Base-by-base conservation (phyloP, 179 eudicot genomes). In the Spergularia azorica region DNA sequence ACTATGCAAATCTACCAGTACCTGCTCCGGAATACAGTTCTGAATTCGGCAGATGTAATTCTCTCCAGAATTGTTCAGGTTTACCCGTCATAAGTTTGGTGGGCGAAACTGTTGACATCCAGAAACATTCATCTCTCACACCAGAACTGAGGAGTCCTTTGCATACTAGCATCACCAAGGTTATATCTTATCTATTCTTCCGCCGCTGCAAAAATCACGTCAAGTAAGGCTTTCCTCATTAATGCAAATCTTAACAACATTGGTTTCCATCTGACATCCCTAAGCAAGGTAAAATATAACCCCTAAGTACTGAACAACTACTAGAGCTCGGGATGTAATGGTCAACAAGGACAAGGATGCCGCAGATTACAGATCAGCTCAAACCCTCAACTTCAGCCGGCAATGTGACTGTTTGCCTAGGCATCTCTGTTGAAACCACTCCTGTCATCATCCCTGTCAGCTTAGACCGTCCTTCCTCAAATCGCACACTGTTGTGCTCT, bases 371-470 rank as follows among this genome's bases (percentile, higher is more conserved):
- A 32, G 60, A 26, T 88, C 88, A 79, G 72, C 86, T 86, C 77
- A 79, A 69, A 66, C 91, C 83, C 82, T 78, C 86, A 18, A 86
- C 90, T 77, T 86, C 86, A 51, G 87, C 81, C 20, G 86, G 86
- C 61, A 86, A 74, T 54, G 85, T 51, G 72, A 86, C 78, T 46
- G 85, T 72, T 67, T 83, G 87, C 55, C 85, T 73, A 12, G 85
- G 79, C 64, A 81, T 76, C 66, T 78, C 86, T 66, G 65, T 77
- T 4, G 87, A 59, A 14, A 83, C 59, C 72, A 68, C 84, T 73
- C 85, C 90, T 13, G 82, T 70, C 76, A 73, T 83, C 80, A 80
- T 79, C 14, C 90, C 85, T 73, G 80, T 77, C 75, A 86, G 76
- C 75, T 84, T 84, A 15, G 70, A 73, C 57, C 84, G 75, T 39